Conservation (phyloP, 768 basidiomycete species). For the Pisolithus microcarpus region DNA sequence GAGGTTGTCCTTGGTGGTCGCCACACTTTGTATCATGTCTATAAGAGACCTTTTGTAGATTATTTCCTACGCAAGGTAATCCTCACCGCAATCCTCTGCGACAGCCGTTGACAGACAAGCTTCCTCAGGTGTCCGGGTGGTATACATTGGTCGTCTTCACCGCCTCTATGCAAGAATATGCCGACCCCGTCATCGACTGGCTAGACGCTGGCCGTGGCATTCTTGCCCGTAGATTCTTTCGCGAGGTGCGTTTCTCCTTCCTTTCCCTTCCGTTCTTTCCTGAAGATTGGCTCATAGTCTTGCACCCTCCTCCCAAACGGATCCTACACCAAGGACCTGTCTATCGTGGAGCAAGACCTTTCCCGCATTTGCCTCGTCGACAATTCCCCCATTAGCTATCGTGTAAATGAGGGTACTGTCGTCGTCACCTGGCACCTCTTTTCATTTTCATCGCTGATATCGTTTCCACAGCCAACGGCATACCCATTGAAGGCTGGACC, state of each 20-base stretch:
- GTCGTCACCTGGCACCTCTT: not conserved
- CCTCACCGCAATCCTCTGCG: not conserved
- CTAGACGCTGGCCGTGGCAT: constrained; percentile 91
- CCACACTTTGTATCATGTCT: constrained; percentile 93
- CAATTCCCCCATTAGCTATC: constrained; percentile 92
- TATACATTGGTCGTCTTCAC: constrained; percentile 99
- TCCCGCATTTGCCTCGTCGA: constrained; percentile 92
- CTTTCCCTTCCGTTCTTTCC: not conserved
- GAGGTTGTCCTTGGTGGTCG: constrained; percentile 87
- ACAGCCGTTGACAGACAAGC: not conserved
- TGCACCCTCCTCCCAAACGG: constrained; percentile 91
- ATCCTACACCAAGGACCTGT: constrained; percentile 89
- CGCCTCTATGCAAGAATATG: constrained; percentile 98
- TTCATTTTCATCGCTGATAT: constrained; percentile 3
- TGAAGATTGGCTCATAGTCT: constrained; percentile 43
- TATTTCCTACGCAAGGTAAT: constrained; percentile 84
- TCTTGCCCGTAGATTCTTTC: constrained; percentile 80
- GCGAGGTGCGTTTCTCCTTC: constrained; percentile 57
- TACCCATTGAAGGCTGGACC: constrained; percentile 99
- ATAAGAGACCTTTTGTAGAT: constrained; percentile 97
- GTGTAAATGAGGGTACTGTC: constrained; percentile 77
- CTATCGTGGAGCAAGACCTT: constrained; percentile 83
- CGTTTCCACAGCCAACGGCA: constrained; percentile 73
- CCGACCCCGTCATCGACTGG: constrained; percentile 99
- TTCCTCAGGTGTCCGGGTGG: constrained; percentile 87